These are phyloP conservation scores for Blastobotrys apis DNA, from an alignment of 1,139 yeast genomes.

Conservation along the genomic window DNA sequence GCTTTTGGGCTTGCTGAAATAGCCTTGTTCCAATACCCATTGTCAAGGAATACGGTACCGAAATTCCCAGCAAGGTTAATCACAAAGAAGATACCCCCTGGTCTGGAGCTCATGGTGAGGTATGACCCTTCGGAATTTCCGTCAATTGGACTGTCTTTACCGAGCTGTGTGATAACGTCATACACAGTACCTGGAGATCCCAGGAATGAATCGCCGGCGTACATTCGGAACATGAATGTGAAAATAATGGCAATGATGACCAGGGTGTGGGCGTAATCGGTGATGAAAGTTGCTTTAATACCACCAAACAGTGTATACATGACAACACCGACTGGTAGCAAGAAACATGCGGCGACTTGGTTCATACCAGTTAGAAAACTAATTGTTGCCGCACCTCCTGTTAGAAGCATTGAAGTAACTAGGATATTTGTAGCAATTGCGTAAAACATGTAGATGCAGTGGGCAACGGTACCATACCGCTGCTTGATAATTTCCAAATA, in stretches of 20 bases:
- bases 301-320: slow-evolving; percentile 85
- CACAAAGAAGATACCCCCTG: slow-evolving; percentile 73
- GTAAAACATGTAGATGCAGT: slow-evolving; percentile 64
- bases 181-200: slow-evolving; percentile 83
- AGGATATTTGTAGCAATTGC: slow-evolving; percentile 82
- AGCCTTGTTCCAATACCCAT: slow-evolving; percentile 83
- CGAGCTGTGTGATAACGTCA: slow-evolving; percentile 61
- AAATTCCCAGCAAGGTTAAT: slow-evolving; percentile 79
- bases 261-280: slow-evolving; percentile 76
- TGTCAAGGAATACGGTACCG: slow-evolving; percentile 84
- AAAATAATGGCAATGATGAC: slow-evolving; percentile 41
- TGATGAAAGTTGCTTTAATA: slow-evolving; percentile 81
- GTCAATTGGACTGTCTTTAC: slow-evolving; percentile 35
- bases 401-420: slow-evolving; percentile 76
- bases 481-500: slow-evolving; percentile 64
- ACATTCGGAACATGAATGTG: slow-evolving; percentile 34
- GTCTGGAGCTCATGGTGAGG: slow-evolving; percentile 67
- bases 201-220: slow-evolving; percentile 52
- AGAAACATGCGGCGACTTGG: slow-evolving; percentile 72
- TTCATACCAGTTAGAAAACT: slow-evolving; percentile 77
- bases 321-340: slow-evolving; percentile 79
- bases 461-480: slow-evolving; percentile 68
- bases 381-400: slow-evolving; percentile 81
- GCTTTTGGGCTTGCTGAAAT: slow-evolving; percentile 82
- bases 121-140: slow-evolving; percentile 75